Percentiles rank a stretch among this genome's conserved stretches.
Evolutionary conservation across 345 rosid genomes (phyloP).

Genomic region (Salix brachista): DNA sequence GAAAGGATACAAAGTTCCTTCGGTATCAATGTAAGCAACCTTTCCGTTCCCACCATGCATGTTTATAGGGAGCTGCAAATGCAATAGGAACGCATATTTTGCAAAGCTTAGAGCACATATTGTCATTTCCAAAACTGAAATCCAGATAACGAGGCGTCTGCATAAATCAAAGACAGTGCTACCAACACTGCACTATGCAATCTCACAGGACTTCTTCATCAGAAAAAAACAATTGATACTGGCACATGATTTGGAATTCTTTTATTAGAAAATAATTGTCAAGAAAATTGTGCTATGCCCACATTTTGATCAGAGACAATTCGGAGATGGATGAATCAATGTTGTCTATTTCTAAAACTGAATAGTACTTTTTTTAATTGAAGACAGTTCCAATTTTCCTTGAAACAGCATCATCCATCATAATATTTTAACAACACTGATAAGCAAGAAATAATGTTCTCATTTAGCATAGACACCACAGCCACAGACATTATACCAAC

Average conservation of each 20-base stretch:
- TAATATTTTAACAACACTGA: not conserved
- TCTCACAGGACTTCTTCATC: not conserved
- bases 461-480: not conserved
- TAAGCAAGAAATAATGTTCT: not conserved
- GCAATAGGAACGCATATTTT: slow-evolving; percentile 4
- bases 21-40: slow-evolving; percentile 85
- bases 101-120: not conserved
- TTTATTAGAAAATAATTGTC: not conserved
- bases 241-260: not conserved
- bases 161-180: not conserved
- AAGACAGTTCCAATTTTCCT: not conserved
- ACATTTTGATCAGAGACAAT: not conserved
- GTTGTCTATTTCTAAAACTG: not conserved
- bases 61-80: slow-evolving; percentile 71
- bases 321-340: not conserved
- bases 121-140: not conserved
- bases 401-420: not conserved
- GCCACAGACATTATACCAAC: not conserved
- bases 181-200: not conserved
- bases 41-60: slow-evolving; percentile 91
- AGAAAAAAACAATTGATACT: not conserved
- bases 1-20: slow-evolving; percentile 84
- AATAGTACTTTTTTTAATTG: not conserved
- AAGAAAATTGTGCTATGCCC: not conserved
- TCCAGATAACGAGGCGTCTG: not conserved